Percentiles rank a stretch among this genome's conserved stretches.
Evolutionary conservation across 1,139 yeast genomes (phyloP).

Genomic region (Wickerhamiella infanticola): DNA sequence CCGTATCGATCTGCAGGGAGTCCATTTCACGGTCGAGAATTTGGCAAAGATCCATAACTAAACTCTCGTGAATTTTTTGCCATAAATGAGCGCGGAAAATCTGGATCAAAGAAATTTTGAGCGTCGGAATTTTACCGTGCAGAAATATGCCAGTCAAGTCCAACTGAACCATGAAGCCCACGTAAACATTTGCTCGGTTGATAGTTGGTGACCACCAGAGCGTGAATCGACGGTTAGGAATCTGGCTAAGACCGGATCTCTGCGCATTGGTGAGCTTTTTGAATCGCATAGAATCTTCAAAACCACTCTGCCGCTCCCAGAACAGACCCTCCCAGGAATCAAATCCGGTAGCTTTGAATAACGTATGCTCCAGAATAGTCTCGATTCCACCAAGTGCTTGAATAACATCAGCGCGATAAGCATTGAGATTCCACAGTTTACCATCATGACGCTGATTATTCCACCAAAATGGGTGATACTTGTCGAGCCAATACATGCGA

Average conservation of each 20-base stretch:
- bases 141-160: constrained; percentile 93
- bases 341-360: constrained; percentile 93
- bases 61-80: constrained; percentile 96
- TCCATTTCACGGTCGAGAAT: constrained; percentile 81
- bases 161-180: constrained; percentile 89
- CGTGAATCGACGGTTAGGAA: constrained; percentile 93
- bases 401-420: constrained; percentile 89
- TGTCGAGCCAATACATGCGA: constrained; percentile 53
- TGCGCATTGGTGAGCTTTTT: constrained; percentile 95
- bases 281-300: constrained; percentile 89
- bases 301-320: constrained; percentile 96
- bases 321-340: constrained; percentile 97
- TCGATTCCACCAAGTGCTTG: constrained; percentile 97
- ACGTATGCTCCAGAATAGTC: constrained; percentile 85
- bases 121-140: constrained; percentile 95
- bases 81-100: constrained; percentile 95
- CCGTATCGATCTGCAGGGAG: constrained; percentile 66
- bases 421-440: constrained; percentile 81
- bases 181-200: constrained; percentile 93
- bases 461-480: constrained; percentile 95
- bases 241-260: constrained; percentile 91
- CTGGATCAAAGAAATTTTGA: constrained; percentile 88
- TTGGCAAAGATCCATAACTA: constrained; percentile 86
- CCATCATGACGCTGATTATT: constrained; percentile 89
- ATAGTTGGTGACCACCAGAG: constrained; percentile 99